Conservation (phyloP, 108 stramenopile genomes). For the Skeletonema grethae region DNA sequence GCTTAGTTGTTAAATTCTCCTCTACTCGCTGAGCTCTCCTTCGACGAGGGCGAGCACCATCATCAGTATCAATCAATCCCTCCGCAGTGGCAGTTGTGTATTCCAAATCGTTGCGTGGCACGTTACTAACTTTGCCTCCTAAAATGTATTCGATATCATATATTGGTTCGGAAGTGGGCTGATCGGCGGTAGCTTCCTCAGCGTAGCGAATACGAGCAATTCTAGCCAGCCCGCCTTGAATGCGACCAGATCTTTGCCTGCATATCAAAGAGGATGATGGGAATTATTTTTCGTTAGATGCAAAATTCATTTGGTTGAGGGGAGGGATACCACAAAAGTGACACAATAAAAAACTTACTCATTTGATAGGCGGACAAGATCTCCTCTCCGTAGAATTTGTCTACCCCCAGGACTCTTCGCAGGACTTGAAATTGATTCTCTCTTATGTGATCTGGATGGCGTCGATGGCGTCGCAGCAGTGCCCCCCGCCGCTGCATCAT, state of each 20-base stretch:
- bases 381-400: slow-evolving; percentile 36
- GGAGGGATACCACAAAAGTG: not conserved
- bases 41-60: slow-evolving; percentile 10
- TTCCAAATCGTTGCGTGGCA: slow-evolving; percentile 45
- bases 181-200: not conserved
- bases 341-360: slow-evolving; percentile 27
- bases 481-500: not conserved
- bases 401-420: not conserved
- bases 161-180: not conserved
- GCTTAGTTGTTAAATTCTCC: not conserved
- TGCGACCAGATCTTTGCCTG: slow-evolving; percentile 35
- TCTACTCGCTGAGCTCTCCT: not conserved
- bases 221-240: slow-evolving; percentile 41
- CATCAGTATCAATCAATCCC: slow-evolving; percentile 57
- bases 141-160: slow-evolving; percentile 46
- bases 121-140: slow-evolving; percentile 52
- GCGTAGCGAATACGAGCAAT: slow-evolving; percentile 15
- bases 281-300: not conserved
- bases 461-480: not conserved
- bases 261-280: not conserved
- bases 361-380: slow-evolving; percentile 33
- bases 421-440: not conserved
- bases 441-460: not conserved
- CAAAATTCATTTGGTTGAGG: not conserved
- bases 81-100: slow-evolving; percentile 68